Percentiles rank a stretch among this genome's conserved stretches.
Conservation (phyloP, 2,329 filamentous ascomycete species). For the Herpotrichia juniperi region DNA sequence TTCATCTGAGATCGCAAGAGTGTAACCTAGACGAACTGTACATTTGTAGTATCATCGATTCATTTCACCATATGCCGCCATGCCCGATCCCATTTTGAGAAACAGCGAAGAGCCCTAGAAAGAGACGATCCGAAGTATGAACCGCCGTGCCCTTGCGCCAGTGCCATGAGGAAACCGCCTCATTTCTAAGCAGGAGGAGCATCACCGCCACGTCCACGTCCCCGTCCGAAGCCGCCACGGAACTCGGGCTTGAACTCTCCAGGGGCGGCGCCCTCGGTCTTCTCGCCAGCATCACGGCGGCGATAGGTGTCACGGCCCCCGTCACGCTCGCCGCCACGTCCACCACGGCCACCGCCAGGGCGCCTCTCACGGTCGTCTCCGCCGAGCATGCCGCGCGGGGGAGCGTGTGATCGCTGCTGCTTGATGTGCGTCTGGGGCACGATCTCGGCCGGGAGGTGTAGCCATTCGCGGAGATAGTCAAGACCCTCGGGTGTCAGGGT, state of each 20-base stretch:
- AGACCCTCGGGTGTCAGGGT: conserved; percentile 99
- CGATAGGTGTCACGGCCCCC: conserved; percentile 84
- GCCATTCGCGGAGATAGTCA: conserved; percentile 99
- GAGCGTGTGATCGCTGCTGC: conserved; percentile 98
- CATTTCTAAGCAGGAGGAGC: conserved; percentile 39
- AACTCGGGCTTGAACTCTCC: conserved; percentile 52
- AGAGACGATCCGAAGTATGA: conserved; percentile 30
- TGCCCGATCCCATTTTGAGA: conserved; percentile 41
- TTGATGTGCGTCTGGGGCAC: conserved; percentile 99
- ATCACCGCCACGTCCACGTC: conserved; percentile 46
- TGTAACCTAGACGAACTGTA: conserved; percentile 34
- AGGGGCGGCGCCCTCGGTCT: conserved; percentile 46
- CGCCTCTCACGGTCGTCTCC: conserved; percentile 79
- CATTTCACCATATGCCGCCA: conserved; percentile 44
- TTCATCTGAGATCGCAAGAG: conserved; percentile 27
- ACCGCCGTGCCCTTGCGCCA: conserved; percentile 15
- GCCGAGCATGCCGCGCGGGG: conserved; percentile 97
- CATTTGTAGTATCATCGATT: conserved; percentile 47
- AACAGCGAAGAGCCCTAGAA: conserved; percentile 32
- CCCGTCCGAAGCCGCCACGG: conserved; percentile 51
- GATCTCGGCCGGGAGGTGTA: conserved; percentile 99
- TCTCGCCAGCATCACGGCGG: conserved; percentile 74
- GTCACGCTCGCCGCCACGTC: conserved; percentile 64
- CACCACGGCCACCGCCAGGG: conserved; percentile 67
- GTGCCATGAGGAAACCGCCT: conserved; percentile 30